These are phyloP conservation scores for Phylloporus scabripes DNA, from an alignment of 768 basidiomycete genomes.

Conservation along the genomic window DNA sequence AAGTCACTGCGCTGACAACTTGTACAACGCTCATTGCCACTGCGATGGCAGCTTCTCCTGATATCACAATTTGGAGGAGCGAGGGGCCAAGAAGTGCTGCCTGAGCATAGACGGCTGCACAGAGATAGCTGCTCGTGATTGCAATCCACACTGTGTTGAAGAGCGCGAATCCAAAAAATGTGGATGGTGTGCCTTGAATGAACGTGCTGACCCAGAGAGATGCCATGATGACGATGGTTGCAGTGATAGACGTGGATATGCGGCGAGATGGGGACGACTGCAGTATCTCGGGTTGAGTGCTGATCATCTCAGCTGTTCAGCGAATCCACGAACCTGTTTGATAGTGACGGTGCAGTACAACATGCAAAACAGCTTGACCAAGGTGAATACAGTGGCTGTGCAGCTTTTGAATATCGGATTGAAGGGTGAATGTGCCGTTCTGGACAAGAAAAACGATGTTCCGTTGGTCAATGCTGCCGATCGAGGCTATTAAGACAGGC, in stretches of 20 bases:
- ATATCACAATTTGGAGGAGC: constrained; percentile 67
- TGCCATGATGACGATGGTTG: constrained; percentile 48
- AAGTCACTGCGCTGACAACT: constrained; percentile 54
- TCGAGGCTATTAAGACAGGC: neutral
- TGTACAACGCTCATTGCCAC: constrained; percentile 74
- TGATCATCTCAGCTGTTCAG: neutral
- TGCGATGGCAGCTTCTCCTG: constrained; percentile 78
- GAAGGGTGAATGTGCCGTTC: constrained; percentile 55
- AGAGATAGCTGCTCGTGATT: constrained; percentile 63
- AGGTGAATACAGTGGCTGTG: constrained; percentile 54
- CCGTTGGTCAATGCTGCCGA: constrained; percentile 72
- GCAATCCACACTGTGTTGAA: constrained; percentile 58
- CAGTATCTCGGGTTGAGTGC: neutral
- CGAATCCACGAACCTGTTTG: constrained; percentile 45
- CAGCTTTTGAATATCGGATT: constrained; percentile 57
- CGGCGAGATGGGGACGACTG: constrained; percentile 57
- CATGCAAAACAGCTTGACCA: constrained; percentile 61
- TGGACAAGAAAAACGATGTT: constrained; percentile 69
- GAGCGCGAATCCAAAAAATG: constrained; percentile 65
- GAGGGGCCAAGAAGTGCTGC: constrained; percentile 71
- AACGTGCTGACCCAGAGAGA: constrained; percentile 63
- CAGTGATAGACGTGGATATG: constrained; percentile 44
- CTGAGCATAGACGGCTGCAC: constrained; percentile 66
- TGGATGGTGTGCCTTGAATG: constrained; percentile 41
- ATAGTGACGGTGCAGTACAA: constrained; percentile 66